Evolutionary conservation across 1,284 basidiomycete genomes (phyloP).

Genomic region (Papiliotrema terrestris): DNA sequence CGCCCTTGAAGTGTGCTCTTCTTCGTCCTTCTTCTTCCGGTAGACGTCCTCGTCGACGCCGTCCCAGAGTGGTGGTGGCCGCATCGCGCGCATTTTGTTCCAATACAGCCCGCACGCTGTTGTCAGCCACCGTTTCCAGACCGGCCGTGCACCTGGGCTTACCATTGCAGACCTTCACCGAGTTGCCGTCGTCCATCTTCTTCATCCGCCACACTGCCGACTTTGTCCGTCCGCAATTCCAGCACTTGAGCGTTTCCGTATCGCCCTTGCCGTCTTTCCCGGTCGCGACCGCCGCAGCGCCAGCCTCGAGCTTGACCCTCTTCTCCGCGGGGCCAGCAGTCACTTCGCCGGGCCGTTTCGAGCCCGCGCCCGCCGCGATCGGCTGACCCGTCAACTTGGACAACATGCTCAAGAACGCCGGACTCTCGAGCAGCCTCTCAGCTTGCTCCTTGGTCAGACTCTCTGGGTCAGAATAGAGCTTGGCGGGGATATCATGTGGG

Average conservation of each 20-base stretch:
- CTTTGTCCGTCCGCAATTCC: conserved; percentile 43
- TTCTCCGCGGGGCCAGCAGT: conserved; percentile 3
- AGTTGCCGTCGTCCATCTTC: conserved; percentile 34
- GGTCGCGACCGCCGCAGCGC: conserved; percentile 1
- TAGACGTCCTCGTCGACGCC: conserved; percentile 32
- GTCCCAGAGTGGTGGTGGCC: conserved; percentile 41
- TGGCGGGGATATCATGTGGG: conserved; percentile 25
- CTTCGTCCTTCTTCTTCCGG: conserved; percentile 8
- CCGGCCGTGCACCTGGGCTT: conserved; percentile 5
- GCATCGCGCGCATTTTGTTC: conserved; percentile 42
- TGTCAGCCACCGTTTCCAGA: neutral
- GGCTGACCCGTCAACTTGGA: conserved; percentile 29
- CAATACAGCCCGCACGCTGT: conserved; percentile 48
- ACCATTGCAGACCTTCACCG: conserved; percentile 46
- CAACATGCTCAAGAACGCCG: conserved; percentile 37
- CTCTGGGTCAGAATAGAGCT: conserved; percentile 25
- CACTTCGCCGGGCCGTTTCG: conserved; percentile 1
- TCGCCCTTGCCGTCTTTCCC: conserved; percentile 6
- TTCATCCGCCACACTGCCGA: conserved; percentile 44
- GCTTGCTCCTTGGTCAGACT: conserved; percentile 40
- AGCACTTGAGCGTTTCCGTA: conserved; percentile 27
- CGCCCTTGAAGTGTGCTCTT: conserved; percentile 6
- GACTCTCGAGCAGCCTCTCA: conserved; percentile 29
- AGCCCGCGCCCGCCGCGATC: conserved; percentile 4
- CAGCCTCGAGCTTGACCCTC: conserved; percentile 7